A percentile compares a stretch with the other conserved stretches of the same genome.
phyloP scores from a whole-genome alignment of 2,329 filamentous ascomycete species.

The Colletotrichum ledebouriae region DNA sequence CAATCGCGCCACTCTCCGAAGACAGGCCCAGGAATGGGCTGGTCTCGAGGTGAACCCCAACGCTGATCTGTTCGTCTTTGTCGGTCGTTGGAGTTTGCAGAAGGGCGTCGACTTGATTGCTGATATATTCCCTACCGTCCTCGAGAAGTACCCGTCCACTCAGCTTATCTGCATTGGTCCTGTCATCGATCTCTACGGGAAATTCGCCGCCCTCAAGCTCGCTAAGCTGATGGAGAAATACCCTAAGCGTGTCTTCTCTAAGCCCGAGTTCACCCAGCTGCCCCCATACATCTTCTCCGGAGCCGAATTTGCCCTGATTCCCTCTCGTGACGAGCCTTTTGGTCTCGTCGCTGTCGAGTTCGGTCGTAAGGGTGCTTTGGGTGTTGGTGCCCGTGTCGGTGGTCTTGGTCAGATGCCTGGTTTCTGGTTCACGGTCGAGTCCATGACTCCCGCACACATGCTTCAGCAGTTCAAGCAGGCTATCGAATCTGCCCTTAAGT shows the following conservation, averaged over 20 bases:
- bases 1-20: constrained; percentile 64
- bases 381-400: constrained; percentile 75
- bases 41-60: constrained; percentile 71
- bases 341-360: constrained; percentile 78
- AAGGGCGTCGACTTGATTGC: constrained; percentile 78
- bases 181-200: constrained; percentile 76
- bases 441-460: constrained; percentile 72
- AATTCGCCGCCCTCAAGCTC: constrained; percentile 76
- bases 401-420: constrained; percentile 79
- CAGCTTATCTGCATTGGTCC: constrained; percentile 75
- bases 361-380: constrained; percentile 75
- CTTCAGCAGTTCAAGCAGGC: constrained; percentile 75
- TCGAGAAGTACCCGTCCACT: constrained; percentile 70
- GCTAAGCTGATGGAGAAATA: constrained; percentile 75
- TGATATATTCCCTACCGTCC: constrained; percentile 73
- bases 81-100: constrained; percentile 77
- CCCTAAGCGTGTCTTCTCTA: constrained; percentile 75
- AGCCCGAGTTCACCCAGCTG: constrained; percentile 75
- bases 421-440: constrained; percentile 79
- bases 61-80: constrained; percentile 76
- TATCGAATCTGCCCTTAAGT: constrained; percentile 72
- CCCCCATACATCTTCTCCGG: constrained; percentile 77
- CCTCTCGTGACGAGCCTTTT: constrained; percentile 77
- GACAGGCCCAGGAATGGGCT: constrained; percentile 77
- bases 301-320: constrained; percentile 77